Evolutionary conservation across 495 filamentous ascomycete species (phyloP), one percentile per base, ranked within the genome.

Genomic region (Lophiostoma macrostomum): DNA sequence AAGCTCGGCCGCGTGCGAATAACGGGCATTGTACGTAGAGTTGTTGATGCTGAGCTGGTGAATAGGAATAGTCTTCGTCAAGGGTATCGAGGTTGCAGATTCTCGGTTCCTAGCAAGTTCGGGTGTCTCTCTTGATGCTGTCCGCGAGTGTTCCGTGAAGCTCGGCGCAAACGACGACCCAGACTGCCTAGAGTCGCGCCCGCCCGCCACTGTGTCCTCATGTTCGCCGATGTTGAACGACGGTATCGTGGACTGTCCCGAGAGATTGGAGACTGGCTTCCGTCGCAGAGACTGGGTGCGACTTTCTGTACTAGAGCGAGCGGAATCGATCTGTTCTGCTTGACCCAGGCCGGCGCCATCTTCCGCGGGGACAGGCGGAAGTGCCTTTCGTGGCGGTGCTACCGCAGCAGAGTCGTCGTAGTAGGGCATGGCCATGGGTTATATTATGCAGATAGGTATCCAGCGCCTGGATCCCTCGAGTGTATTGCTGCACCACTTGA

Each of bases 41-140:
- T 56, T 52, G 41, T 40, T 56, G 22, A 60, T 49, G 55, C 53
- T 59, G 11, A 59, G 34, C 37, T 64, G 60, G 4, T 37, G 60
- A 20, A 56, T 55, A 42, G 60, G 60, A 23, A 60, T 64, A 22
- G 35, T 41, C 25, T 44, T 51, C 8, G 56, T 64, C 24, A 52
- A 45, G 5, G 50, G 30, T 11, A 56, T 36, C 13, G 50, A 18
- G 24, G 22, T 41, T 18, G 19, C 49, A 14, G 54, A 54, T 23
- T 58, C 60, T 34, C 44, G 30, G 36, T 25, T n/a, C 16, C 56
- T 29, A 10, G 5, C 35, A 5, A 14, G 14, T 13, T 64, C 60
- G 1, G 35, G 5, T 31, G 34, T 56, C 12, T 59, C 60, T 41
- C 56, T 13, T 11, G 60, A 64, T 1, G 50, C 30, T 24, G 43